Evolutionary conservation across 1,284 basidiomycete genomes (phyloP), one percentile per base, ranked within the genome.

Genomic region (Xerocomus nothofagi): DNA sequence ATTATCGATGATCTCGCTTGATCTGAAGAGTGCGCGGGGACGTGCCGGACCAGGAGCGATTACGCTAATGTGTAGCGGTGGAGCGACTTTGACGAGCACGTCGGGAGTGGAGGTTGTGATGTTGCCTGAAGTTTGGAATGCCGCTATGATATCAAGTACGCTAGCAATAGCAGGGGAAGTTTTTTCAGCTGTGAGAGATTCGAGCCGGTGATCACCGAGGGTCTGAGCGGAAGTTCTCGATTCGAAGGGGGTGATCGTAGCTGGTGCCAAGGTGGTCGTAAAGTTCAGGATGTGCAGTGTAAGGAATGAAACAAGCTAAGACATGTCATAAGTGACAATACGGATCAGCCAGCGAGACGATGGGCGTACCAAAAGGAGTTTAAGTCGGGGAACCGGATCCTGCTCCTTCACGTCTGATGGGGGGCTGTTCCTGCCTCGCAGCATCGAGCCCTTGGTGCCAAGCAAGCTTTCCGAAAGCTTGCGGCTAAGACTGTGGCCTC

Each of bases 221-320:
- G 55, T 20, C 51, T 53, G 57, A 46, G 55, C 14, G 42, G 57
- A 47, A 11, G 48, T 56, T 45, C 56, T 60, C 3, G 68, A 62
- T 4, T 69, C 63, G 6, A 55, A 40, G 21, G 33, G 54, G 15
- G 50, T 12, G 31, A 56, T 51, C 4, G 68, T 50, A 26, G 70
- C 79, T 33, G 88, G 84, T 0, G 93, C 90, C 44, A 99, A 81
- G 0, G 96, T 96, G 1, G 96, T 93, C 69, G 89, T 89, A 50
- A 98, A 81, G 74, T 98, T 99, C 59, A 98, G 81, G 49, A 94
- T 81, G 64, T 98, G 94, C 2, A 98, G 73, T 0, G 84, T 86
- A 56, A 95, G 77, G 79, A 98, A 97, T 3, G 92, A 85, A 24
- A 86, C 84, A 57, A 96, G 91, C 82, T 81, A 54, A 43, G 38